phyloP scores from a whole-genome alignment of 495 filamentous ascomycete species.

The Annulohypoxylon nitens region DNA sequence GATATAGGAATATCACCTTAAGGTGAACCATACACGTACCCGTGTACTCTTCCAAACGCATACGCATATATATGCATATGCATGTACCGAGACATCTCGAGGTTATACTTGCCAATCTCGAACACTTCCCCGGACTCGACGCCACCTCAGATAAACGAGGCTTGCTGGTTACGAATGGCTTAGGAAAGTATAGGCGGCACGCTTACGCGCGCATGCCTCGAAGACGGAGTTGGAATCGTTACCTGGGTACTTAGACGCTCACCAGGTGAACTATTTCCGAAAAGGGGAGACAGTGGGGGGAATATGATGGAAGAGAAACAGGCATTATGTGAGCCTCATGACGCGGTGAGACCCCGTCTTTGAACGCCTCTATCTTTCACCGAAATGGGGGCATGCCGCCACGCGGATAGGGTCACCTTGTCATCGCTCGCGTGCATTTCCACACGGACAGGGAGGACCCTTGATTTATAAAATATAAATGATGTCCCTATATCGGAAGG shows the following conservation, averaged over 20 bases:
- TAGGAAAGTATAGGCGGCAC: slow-evolving; percentile 2
- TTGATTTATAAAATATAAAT: slow-evolving; percentile 17
- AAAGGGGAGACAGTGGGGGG: slow-evolving; percentile 13
- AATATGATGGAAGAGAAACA: slow-evolving; percentile 1
- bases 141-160: slow-evolving; percentile 19
- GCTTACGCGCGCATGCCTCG: background rate
- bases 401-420: slow-evolving; percentile 37
- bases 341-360: slow-evolving; percentile 27
- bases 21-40: slow-evolving; percentile 17
- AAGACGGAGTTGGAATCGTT: slow-evolving; percentile 2
- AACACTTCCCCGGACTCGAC: slow-evolving; percentile 2
- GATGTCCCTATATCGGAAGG: background rate
- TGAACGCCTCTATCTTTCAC: slow-evolving; percentile 25
- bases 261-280: background rate
- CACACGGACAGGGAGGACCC: slow-evolving; percentile 26
- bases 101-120: background rate
- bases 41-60: slow-evolving; percentile 19
- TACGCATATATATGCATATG: slow-evolving; percentile 29
- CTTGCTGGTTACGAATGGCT: slow-evolving; percentile 14
- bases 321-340: slow-evolving; percentile 36
- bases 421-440: slow-evolving; percentile 20
- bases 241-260: background rate
- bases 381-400: slow-evolving; percentile 35
- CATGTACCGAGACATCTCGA: slow-evolving; percentile 7
- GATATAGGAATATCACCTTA: slow-evolving; percentile 15